Conservation (phyloP, 2,329 filamentous ascomycete species). For the Microdochium bolleyi region DNA sequence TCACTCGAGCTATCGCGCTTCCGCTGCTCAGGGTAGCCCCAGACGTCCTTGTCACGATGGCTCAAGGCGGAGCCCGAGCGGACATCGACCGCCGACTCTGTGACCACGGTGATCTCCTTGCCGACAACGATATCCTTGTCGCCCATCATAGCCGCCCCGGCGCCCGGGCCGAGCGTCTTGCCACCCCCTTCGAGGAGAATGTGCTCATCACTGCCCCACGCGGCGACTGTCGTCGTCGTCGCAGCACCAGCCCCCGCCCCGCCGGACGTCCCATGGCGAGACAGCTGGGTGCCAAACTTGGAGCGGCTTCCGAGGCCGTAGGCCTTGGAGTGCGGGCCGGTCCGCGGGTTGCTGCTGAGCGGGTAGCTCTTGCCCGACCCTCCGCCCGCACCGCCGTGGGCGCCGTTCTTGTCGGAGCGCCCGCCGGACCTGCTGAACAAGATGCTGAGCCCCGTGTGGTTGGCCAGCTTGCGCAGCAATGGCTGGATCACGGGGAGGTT, state of each 20-base stretch:
- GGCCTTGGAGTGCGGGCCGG: background rate
- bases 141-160: background rate
- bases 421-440: constrained; percentile 7
- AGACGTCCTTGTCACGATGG: background rate
- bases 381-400: background rate
- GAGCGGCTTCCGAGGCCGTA: background rate
- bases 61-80: background rate
- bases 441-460: constrained; percentile 7
- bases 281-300: background rate
- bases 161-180: background rate
- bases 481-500: constrained; percentile 19
- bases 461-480: constrained; percentile 6
- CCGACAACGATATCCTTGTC: constrained; percentile 4
- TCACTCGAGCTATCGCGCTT: background rate
- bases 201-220: constrained; percentile 10
- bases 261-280: background rate
- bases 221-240: background rate
- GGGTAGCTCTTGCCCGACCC: constrained; percentile 1
- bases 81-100: background rate
- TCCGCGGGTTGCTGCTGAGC: constrained; percentile 3
- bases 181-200: constrained; percentile 2
- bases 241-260: background rate
- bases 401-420: background rate
- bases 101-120: background rate
- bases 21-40: background rate